These are phyloP conservation scores for Zostera marina DNA, from an alignment of 116 monocot species.

Conservation along the genomic window DNA sequence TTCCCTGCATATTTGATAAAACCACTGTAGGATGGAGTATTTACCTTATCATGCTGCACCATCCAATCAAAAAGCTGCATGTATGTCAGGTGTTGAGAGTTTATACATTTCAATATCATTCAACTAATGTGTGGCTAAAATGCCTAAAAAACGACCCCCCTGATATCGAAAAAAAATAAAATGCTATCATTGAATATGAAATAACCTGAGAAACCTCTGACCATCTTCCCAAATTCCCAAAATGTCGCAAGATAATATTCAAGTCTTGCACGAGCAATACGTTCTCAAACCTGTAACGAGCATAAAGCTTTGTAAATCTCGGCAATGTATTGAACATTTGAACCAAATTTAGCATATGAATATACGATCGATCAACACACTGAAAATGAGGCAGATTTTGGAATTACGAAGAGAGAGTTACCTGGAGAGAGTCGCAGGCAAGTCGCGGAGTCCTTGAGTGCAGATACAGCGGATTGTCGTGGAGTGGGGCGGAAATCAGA, in stretches of 20 bases:
- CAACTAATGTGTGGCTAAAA: conserved; percentile 3
- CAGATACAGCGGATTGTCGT: conserved; percentile 3
- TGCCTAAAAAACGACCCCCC: no score
- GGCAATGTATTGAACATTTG: not conserved
- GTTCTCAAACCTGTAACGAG: conserved; percentile 29
- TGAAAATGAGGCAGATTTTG: not conserved
- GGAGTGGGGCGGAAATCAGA: not conserved
- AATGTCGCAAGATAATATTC: conserved; percentile 52
- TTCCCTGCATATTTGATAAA: conserved; percentile 82
- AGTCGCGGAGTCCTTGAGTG: conserved; percentile 4
- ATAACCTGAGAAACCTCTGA: conserved; percentile 62
- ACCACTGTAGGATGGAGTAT: conserved; percentile 71
- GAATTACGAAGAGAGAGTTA: not conserved
- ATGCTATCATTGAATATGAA: no score
- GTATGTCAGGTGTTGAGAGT: not conserved
- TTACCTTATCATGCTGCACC: conserved; percentile 37
- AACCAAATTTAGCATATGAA: no score
- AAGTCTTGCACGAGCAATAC: conserved; percentile 49
- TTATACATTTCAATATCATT: not conserved
- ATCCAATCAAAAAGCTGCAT: conserved; percentile 93
- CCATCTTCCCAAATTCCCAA: conserved; percentile 62
- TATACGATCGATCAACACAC: no score
- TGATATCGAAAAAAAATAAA: no score
- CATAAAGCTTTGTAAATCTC: not conserved
- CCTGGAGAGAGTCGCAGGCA: conserved; percentile 4